Base-by-base conservation (phyloP, 2,329 filamentous ascomycete species). In the Clarireedia hainanense region DNA sequence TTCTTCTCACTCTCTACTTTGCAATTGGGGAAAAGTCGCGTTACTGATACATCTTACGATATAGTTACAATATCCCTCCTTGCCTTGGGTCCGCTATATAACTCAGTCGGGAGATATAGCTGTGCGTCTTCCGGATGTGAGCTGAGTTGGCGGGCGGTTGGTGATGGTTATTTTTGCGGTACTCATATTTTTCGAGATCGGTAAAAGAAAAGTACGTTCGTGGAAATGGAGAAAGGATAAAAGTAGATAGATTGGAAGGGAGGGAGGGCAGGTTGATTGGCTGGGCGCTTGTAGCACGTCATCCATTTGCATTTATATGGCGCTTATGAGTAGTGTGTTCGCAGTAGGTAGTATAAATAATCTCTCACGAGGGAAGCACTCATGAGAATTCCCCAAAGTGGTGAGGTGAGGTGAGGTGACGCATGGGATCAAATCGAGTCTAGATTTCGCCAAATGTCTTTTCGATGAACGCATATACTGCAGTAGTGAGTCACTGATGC, bases 11-110 rank as follows among this genome's bases (percentile, higher is more conserved):
- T 47, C 20, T 43, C 36, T n/a, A 20, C 20, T 20, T 20, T 20
- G 20, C 20, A 20, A 20, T 20, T 20, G 20, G 20, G 20, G 20
- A 20, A 20, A 20, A 20, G 15, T 7, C 6, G 4, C 6, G 17
- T 47, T 14, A 9, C 42, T 34, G n/a, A 24, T 30, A n/a, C 15
- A 23, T 55, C 58, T 63, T n/a, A 15, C 24, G 4, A 9, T 46
- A 5, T 64, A 96, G 91, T 75, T 97, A 62, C 94, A 99, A 94
- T 99, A 99, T 71, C 91, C 91, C 4, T 96, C 91, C 23, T 76
- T 97, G 52, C 94, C 94, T 0, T 99, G 94, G 94, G 94, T 99
- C 26, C 84, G 94, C 68, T 99, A 99, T 74, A 99, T 99, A 69
- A 99, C 92, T 62, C 94, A 97, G 73, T 96, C 91, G 14, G 92